Conservation (phyloP, 2,329 filamentous ascomycete species). For the Phoma sp. region DNA sequence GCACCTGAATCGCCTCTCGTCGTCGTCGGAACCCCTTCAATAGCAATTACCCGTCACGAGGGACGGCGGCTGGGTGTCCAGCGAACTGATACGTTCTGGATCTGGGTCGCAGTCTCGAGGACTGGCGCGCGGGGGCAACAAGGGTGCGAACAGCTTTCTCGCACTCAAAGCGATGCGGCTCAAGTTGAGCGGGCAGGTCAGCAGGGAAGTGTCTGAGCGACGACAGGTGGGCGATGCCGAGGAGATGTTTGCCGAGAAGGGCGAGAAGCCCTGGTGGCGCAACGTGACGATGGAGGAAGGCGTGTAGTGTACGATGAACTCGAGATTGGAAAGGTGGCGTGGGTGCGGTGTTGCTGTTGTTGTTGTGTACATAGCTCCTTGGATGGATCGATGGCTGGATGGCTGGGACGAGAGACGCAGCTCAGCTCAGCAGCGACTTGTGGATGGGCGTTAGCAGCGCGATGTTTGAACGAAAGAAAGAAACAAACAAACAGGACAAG, state of each 20-base stretch:
- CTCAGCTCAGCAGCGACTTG: background rate
- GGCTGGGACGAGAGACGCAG: background rate
- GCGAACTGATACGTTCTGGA: slow-evolving; percentile 37
- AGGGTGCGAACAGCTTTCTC: slow-evolving; percentile 46
- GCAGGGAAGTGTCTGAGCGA: slow-evolving; percentile 76
- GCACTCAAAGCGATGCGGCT: slow-evolving; percentile 65
- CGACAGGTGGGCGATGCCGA: slow-evolving; percentile 90
- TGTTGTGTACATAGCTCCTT: background rate
- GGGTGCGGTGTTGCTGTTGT: background rate
- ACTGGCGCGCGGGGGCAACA: slow-evolving; percentile 58
- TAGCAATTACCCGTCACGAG: slow-evolving; percentile 90
- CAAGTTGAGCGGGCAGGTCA: slow-evolving; percentile 63
- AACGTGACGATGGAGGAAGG: slow-evolving; percentile 58
- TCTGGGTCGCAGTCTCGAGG: slow-evolving; percentile 54
- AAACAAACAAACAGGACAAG: background rate
- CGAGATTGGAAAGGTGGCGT: too few species aligned
- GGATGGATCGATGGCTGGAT: too few species aligned
- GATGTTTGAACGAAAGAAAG: background rate
- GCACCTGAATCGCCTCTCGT: slow-evolving; percentile 93
- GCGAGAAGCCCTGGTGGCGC: slow-evolving; percentile 53
- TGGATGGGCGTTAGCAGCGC: background rate
- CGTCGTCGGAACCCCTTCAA: slow-evolving; percentile 94
- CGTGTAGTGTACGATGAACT: slow-evolving; percentile 34
- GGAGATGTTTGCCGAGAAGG: slow-evolving; percentile 65
- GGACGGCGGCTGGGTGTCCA: slow-evolving; percentile 61